Evolutionary conservation across 306 rosid genomes (phyloP), one percentile per base, ranked within the genome.

Genomic region (Quercus parvula): DNA sequence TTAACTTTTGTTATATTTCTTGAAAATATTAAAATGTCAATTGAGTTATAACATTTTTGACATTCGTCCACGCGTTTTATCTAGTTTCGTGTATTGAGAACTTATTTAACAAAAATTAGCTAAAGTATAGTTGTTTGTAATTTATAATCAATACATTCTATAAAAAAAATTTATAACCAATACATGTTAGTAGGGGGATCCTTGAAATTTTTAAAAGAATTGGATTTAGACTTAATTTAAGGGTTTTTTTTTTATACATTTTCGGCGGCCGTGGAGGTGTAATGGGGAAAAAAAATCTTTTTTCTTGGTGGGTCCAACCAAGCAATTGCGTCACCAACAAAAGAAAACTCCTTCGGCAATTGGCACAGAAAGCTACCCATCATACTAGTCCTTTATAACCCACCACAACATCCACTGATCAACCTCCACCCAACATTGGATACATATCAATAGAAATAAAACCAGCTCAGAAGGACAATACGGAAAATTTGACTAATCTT

Each of bases 261-360:
- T 49, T 12, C 13, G 54, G 54, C 5, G 17, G 54, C 54, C 54
- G 54, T 2, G 54, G 54, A 2, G 17, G 17, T 12, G 54, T 49
- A 13, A 13, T 49, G 54, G 15, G 13, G 3, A 49, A 49, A 49
- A 49, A 49, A 49, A 1, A 49, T 46, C 54, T 10, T 49, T 49
- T 49, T 49, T 49, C 24, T 56, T 83, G 46, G 58, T 54, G 80
- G 82, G 80, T 58, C 79, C 41, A 84, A 51, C 62, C 54, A 7
- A 28, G 64, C 76, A 55, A 70, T 75, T 72, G 78, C 70, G 84
- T 85, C 88, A 81, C 85, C 79, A 85, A 78, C 86, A 85, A 78
- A 81, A 81, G 85, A 59, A 71, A 70, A 44, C 78, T 62, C 81
- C 69, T 55, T 31, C 13, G 5, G 15, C 54, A 49, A 49, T 55